Evolutionary conservation across 345 rosid species (phyloP).

Genomic region (Arabis hirsuta): DNA sequence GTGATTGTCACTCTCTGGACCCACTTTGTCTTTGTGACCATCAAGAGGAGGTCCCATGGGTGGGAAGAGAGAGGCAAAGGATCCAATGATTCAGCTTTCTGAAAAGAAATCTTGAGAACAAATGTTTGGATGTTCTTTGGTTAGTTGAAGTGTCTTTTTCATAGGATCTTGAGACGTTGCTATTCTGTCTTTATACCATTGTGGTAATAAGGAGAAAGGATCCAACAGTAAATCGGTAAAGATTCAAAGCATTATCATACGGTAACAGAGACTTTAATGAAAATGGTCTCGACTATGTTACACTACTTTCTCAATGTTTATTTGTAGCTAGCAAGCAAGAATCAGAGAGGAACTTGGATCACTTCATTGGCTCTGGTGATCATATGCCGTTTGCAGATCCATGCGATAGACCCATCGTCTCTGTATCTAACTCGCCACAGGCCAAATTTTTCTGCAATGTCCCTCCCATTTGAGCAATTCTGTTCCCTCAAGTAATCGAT

Average conservation of each 20-base stretch:
- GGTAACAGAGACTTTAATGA: slow-evolving; percentile 17
- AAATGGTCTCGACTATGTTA: slow-evolving; percentile 33
- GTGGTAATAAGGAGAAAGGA: slow-evolving; percentile 16
- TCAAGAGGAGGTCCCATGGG: slow-evolving; percentile 33
- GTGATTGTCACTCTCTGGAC: slow-evolving; percentile 40
- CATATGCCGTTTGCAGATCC: slow-evolving; percentile 92
- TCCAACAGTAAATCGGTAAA: slow-evolving; percentile 12
- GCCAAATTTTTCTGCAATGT: slow-evolving; percentile 90
- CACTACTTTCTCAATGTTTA: slow-evolving; percentile 14
- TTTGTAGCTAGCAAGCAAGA: slow-evolving; percentile 29
- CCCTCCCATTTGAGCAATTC: slow-evolving; percentile 77
- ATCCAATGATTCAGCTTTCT: slow-evolving; percentile 46
- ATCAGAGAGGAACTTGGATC: slow-evolving; percentile 63
- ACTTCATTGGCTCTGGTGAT: slow-evolving; percentile 69
- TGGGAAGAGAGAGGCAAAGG: slow-evolving; percentile 29
- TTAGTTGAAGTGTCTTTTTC: slow-evolving; percentile 43
- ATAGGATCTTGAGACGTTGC: slow-evolving; percentile 35
- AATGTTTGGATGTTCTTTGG: slow-evolving; percentile 37
- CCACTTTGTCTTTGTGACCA: slow-evolving; percentile 29
- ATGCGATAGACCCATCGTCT: slow-evolving; percentile 83
- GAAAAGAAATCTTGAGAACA: slow-evolving; percentile 30
- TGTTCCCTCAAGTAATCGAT: slow-evolving; percentile 81
- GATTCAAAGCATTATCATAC: slow-evolving; percentile 17
- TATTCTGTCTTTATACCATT: slow-evolving; percentile 27
- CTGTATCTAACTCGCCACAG: slow-evolving; percentile 86